Evolutionary conservation across 441 rosid genomes (phyloP).

Genomic region (Gossypium lobatum): DNA sequence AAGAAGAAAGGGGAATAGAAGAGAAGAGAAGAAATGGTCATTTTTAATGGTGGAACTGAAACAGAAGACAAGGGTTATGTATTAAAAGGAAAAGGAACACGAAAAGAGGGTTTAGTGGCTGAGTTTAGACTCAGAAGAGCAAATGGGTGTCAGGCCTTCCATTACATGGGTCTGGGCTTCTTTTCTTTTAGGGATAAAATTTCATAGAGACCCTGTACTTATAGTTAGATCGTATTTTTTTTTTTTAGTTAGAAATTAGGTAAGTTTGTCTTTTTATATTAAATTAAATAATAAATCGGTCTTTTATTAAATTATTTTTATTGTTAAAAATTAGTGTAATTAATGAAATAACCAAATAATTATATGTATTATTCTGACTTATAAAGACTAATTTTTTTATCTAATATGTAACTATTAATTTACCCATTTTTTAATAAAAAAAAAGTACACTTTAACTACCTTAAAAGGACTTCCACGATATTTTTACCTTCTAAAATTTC

Average conservation of each 20-base stretch:
- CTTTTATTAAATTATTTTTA: too few species aligned
- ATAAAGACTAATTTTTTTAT: too few species aligned
- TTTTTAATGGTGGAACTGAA: background rate
- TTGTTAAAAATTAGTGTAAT: rapidly evolving
- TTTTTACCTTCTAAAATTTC: too few species aligned
- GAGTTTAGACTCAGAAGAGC: background rate
- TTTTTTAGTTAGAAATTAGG: too few species aligned
- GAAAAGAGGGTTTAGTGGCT: background rate
- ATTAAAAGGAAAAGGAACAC: background rate
- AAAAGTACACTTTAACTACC: too few species aligned
- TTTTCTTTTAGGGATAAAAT: background rate
- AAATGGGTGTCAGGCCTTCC: background rate
- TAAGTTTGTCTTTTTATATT: too few species aligned
- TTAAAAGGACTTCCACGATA: too few species aligned
- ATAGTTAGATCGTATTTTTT: too few species aligned
- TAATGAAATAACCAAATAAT: too few species aligned
- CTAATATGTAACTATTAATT: too few species aligned
- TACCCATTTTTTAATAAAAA: rapidly evolving
- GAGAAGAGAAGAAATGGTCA: background rate
- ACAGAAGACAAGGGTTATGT: background rate
- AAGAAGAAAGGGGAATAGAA: background rate
- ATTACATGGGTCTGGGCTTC: background rate
- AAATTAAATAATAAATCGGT: too few species aligned
- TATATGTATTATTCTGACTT: rapidly evolving
- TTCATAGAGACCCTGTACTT: rapidly evolving